Evolutionary conservation across 805 yeast genomes (phyloP).

Genomic region (Candida sonorensis): DNA sequence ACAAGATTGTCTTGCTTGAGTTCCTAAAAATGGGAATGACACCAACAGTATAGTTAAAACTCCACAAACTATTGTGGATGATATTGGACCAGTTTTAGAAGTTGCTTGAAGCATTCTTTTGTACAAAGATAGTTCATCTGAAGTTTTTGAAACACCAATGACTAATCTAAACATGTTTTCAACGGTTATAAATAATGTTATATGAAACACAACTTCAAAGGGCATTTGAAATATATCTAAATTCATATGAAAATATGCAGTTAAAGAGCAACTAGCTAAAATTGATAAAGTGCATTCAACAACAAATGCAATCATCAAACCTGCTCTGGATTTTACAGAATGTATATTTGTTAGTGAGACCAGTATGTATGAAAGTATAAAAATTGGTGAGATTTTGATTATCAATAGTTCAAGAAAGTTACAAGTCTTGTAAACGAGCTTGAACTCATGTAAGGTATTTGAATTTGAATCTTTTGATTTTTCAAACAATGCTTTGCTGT

Average conservation of each 20-base stretch:
- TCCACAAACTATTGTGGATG: conserved; percentile 28
- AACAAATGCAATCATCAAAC: conserved; percentile 36
- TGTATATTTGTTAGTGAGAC: conserved; percentile 35
- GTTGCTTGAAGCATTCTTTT: conserved; percentile 32
- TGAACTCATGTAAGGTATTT: conserved; percentile 9
- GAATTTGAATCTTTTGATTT: too few relatives aligned
- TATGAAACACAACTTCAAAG: conserved; percentile 32
- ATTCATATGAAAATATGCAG: conserved; percentile 30
- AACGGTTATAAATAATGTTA: conserved; percentile 35
- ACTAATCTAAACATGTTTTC: conserved; percentile 45
- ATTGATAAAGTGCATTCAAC: conserved; percentile 35
- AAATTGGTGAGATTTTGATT: conserved; percentile 13
- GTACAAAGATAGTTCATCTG: conserved; percentile 36
- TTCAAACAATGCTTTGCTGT: too few relatives aligned
- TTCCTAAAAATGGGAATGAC: conserved; percentile 24
- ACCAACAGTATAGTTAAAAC: conserved; percentile 16
- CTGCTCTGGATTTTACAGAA: conserved; percentile 38
- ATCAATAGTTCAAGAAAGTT: conserved; percentile 16
- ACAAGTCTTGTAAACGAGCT: conserved; percentile 5
- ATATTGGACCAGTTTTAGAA: conserved; percentile 29
- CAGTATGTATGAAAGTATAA: conserved; percentile 17
- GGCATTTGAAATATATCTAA: conserved; percentile 33
- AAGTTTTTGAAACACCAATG: conserved; percentile 31
- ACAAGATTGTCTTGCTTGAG: conserved; percentile 32
- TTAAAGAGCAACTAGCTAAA: conserved; percentile 36